Conservation (phyloP, 2,329 filamentous ascomycete species). For the Endocalyx cinctus region DNA sequence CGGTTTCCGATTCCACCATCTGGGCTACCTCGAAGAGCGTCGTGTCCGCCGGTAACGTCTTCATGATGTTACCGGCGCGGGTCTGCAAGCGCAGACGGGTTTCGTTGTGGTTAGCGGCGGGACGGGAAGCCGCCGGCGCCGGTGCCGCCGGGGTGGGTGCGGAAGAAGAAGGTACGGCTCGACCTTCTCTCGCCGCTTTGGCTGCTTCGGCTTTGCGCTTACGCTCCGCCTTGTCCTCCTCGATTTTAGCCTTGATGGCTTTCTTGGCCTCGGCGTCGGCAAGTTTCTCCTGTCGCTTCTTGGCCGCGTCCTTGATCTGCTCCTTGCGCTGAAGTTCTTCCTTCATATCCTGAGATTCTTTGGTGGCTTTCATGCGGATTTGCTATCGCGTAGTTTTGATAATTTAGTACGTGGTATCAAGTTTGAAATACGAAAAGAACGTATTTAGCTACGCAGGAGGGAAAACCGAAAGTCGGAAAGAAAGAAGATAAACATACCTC, state of each 20-base stretch:
- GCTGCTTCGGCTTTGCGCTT: conserved; percentile 79
- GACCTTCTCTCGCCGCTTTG: conserved; percentile 82
- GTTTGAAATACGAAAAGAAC: background rate
- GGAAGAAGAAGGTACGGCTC: conserved; percentile 34
- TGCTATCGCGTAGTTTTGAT: conserved; percentile 34
- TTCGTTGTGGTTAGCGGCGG: conserved; percentile 70
- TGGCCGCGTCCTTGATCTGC: conserved; percentile 83
- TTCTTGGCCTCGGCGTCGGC: conserved; percentile 83
- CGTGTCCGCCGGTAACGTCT: conserved; percentile 83
- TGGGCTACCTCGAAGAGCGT: conserved; percentile 91
- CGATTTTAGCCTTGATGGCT: conserved; percentile 88
- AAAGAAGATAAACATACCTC: conserved; percentile 52
- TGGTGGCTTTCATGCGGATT: conserved; percentile 81
- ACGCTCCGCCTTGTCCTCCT: conserved; percentile 87
- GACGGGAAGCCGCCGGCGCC: conserved; percentile 43
- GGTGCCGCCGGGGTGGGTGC: conserved; percentile 40
- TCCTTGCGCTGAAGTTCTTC: conserved; percentile 86
- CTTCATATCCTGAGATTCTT: conserved; percentile 82
- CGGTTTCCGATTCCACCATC: conserved; percentile 66
- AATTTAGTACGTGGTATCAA: background rate
- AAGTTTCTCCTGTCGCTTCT: conserved; percentile 82
- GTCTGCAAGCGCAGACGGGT: conserved; percentile 80
- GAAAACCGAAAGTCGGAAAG: background rate
- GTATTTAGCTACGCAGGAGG: conserved; percentile 8
- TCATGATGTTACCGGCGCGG: conserved; percentile 69